phyloP scores from a whole-genome alignment of 257 asterid species.

The Gynochthodes officinalis region DNA sequence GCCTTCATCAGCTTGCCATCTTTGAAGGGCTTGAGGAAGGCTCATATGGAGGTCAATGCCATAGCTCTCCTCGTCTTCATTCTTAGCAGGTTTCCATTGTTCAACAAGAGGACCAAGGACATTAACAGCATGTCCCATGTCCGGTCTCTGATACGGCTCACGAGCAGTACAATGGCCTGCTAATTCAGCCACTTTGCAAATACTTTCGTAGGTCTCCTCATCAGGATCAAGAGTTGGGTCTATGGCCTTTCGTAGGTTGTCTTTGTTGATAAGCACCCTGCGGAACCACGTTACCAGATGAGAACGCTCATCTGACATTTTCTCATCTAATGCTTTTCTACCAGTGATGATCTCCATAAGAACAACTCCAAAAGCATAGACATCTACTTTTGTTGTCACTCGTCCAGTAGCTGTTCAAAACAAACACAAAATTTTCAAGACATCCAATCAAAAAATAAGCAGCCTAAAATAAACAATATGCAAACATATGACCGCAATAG shows the following conservation, averaged over 20 bases:
- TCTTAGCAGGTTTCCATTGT: constrained; percentile 73
- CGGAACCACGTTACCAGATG: constrained; percentile 95
- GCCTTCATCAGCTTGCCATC: constrained; percentile 94
- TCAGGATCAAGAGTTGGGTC: constrained; percentile 67
- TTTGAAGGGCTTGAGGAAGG: constrained; percentile 83
- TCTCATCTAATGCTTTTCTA: constrained; percentile 77
- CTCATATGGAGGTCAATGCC: constrained; percentile 79
- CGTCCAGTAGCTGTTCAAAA: constrained; percentile 74
- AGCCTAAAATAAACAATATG: not conserved
- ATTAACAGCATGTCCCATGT: constrained; percentile 95
- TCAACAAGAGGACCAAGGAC: constrained; percentile 88
- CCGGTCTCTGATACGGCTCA: constrained; percentile 89
- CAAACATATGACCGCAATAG: not conserved
- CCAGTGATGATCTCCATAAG: constrained; percentile 88
- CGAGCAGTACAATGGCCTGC: constrained; percentile 94
- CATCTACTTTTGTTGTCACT: constrained; percentile 91
- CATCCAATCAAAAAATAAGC: not conserved
- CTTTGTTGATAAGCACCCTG: constrained; percentile 77
- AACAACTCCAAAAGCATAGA: constrained; percentile 88
- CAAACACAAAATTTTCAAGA: not conserved
- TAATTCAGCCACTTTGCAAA: constrained; percentile 79
- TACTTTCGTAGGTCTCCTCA: constrained; percentile 73
- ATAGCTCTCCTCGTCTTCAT: constrained; percentile 55
- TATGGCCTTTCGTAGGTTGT: constrained; percentile 63
- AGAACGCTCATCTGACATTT: constrained; percentile 77